Evolutionary conservation across 805 yeast genomes (phyloP).

Genomic region (Starmera quercuum): DNA sequence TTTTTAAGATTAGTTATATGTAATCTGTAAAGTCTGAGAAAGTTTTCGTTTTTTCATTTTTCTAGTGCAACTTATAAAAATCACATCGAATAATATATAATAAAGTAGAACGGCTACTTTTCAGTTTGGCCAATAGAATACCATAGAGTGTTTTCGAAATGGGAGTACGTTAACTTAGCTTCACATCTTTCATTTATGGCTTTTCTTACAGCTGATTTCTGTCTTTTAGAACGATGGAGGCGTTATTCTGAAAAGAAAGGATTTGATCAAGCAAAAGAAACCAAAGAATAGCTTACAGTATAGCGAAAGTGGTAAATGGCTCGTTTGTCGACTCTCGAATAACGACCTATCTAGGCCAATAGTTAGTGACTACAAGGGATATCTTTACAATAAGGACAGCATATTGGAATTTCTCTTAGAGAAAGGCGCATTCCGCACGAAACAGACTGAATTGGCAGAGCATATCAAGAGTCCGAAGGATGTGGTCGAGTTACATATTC

Average conservation of each 20-base stretch:
- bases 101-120: too few species aligned
- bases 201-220: too few species aligned
- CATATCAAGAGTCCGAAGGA: constrained; percentile 36
- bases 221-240: constrained; percentile 59
- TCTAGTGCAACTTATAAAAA: too few species aligned
- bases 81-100: too few species aligned
- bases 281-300: constrained; percentile 15
- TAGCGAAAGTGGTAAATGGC: constrained; percentile 28
- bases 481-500: constrained; percentile 33
- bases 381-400: constrained; percentile 55
- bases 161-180: too few species aligned
- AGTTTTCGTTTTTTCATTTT: too few species aligned
- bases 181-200: too few species aligned
- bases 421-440: constrained; percentile 19
- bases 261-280: constrained; percentile 26
- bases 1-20: too few species aligned
- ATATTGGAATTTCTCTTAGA: constrained; percentile 49
- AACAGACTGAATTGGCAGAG: constrained; percentile 17
- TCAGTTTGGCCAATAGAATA: too few species aligned
- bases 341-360: constrained; percentile 39
- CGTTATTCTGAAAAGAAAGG: constrained; percentile 51
- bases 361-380: constrained; percentile 64
- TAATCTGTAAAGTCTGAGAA: too few species aligned
- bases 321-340: constrained; percentile 39
- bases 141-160: too few species aligned